Evolutionary conservation across 2,329 filamentous ascomycete genomes (phyloP).

Genomic region (Neoscytalidium dimidiatum): DNA sequence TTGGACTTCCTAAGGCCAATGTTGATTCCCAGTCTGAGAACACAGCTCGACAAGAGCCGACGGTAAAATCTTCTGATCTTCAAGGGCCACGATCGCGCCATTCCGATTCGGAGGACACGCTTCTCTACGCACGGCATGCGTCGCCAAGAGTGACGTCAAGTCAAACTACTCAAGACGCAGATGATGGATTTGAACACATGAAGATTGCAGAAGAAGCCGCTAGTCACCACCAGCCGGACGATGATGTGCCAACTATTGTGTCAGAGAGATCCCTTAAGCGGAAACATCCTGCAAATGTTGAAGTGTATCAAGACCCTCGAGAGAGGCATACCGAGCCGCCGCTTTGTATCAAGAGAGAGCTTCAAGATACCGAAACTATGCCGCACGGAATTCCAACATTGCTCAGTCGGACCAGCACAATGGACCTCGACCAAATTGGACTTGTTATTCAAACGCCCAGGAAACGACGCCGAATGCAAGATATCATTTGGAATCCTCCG

Average conservation of each 20-base stretch:
- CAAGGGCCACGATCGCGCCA: not conserved
- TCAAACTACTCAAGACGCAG: conserved; percentile 47
- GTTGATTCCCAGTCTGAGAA: not conserved
- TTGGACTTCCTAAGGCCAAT: not conserved
- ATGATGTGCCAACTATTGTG: conserved; percentile 47
- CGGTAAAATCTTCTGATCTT: not conserved
- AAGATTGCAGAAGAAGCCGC: not conserved
- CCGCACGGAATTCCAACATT: not conserved
- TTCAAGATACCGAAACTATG: conserved; percentile 36
- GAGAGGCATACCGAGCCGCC: conserved; percentile 19
- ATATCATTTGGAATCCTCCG: conserved; percentile 16
- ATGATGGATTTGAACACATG: conserved; percentile 30
- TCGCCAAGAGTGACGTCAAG: conserved; percentile 34
- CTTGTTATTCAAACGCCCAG: conserved; percentile 36
- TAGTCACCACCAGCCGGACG: conserved; percentile 23
- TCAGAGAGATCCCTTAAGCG: conserved; percentile 47
- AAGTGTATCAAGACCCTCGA: not conserved
- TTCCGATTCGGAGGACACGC: not conserved
- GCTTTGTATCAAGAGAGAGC: conserved; percentile 44
- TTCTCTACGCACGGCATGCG: not conserved
- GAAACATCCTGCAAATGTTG: conserved; percentile 31
- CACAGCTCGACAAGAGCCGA: not conserved
- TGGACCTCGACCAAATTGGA: conserved; percentile 46
- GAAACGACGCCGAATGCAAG: conserved; percentile 22
- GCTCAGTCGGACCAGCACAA: conserved; percentile 29